A percentile compares a stretch with the other conserved stretches of the same genome.
Conservation (phyloP, 164 flowering plant genomes). For the Chimonanthus praecox region DNA sequence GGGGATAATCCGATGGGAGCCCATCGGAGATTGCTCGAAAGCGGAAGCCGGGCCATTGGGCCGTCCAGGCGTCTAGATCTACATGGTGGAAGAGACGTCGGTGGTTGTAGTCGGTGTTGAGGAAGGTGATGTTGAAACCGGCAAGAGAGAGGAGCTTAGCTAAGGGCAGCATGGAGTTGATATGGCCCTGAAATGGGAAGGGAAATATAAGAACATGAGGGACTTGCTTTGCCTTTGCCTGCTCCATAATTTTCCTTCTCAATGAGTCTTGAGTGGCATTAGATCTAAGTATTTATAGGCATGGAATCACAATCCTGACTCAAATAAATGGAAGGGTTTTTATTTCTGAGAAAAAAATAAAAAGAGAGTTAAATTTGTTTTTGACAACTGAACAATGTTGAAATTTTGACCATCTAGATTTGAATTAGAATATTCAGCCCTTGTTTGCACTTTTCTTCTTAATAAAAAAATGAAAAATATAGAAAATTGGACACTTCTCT, state of each 20-base stretch:
- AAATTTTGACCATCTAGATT: too few species aligned
- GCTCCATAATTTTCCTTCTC: not conserved
- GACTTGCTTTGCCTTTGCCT: slow-evolving; percentile 3
- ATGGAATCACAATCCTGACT: too few species aligned
- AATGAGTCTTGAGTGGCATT: too few species aligned
- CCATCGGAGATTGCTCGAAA: slow-evolving; percentile 34
- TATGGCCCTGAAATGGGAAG: slow-evolving; percentile 40
- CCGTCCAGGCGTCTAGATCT: slow-evolving; percentile 3
- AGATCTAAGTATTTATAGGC: too few species aligned
- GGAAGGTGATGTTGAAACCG: slow-evolving; percentile 37
- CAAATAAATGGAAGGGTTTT: too few species aligned
- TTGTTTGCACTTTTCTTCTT: too few species aligned
- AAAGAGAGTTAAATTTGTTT: too few species aligned
- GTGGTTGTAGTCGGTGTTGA: slow-evolving; percentile 40
- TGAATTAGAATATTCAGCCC: too few species aligned
- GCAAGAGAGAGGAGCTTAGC: slow-evolving; percentile 39
- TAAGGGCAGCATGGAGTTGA: slow-evolving; percentile 43
- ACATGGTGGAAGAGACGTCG: slow-evolving; percentile 22
- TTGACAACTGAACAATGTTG: too few species aligned
- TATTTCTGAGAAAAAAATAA: too few species aligned
- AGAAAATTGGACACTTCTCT: too few species aligned
- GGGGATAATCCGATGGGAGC: slow-evolving; percentile 23
- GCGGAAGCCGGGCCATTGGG: slow-evolving; percentile 15
- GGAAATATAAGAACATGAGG: slow-evolving; percentile 47
- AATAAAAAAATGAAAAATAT: too few species aligned